A percentile compares a stretch with the other conserved stretches of the same genome.
phyloP scores from a whole-genome alignment of 2,329 filamentous ascomycete species.

The Xylaria sp. region DNA sequence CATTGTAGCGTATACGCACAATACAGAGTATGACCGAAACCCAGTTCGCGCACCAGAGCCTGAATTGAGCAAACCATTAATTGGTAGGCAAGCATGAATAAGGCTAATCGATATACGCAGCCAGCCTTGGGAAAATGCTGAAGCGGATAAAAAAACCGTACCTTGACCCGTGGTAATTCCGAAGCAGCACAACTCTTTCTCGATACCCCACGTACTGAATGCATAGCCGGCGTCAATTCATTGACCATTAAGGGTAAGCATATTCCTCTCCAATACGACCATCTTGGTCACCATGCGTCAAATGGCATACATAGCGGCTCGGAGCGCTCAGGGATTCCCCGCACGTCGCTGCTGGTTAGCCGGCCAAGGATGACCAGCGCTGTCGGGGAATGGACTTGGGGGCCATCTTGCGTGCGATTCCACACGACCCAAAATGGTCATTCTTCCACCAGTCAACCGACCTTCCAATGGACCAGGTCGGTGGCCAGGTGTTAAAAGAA shows the following conservation, averaged over 20 bases:
- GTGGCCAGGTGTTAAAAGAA: constrained; percentile 5
- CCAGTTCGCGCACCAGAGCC: too few relatives aligned
- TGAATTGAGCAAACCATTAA: background rate
- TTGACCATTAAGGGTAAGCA: background rate
- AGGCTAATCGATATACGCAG: background rate
- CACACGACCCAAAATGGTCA: background rate
- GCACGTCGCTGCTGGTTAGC: background rate
- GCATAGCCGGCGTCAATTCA: background rate
- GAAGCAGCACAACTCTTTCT: background rate
- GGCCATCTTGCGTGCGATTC: background rate
- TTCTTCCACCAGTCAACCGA: constrained; percentile 11
- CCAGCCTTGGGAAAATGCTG: background rate
- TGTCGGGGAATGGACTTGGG: background rate
- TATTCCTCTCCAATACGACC: background rate
- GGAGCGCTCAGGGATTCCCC: constrained; percentile 16
- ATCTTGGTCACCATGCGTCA: constrained; percentile 6
- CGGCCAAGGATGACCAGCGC: background rate
- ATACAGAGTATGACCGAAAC: too few relatives aligned
- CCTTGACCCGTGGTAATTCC: background rate
- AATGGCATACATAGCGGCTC: background rate
- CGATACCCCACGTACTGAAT: background rate
- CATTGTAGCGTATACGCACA: background rate
- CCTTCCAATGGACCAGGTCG: background rate
- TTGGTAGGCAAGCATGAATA: background rate
- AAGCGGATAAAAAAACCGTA: background rate